A percentile compares a stretch with the other conserved stretches of the same genome.
Evolutionary conservation across 352 stramenopile genomes (phyloP).

Genomic region (Elongisporangium anandrum): DNA sequence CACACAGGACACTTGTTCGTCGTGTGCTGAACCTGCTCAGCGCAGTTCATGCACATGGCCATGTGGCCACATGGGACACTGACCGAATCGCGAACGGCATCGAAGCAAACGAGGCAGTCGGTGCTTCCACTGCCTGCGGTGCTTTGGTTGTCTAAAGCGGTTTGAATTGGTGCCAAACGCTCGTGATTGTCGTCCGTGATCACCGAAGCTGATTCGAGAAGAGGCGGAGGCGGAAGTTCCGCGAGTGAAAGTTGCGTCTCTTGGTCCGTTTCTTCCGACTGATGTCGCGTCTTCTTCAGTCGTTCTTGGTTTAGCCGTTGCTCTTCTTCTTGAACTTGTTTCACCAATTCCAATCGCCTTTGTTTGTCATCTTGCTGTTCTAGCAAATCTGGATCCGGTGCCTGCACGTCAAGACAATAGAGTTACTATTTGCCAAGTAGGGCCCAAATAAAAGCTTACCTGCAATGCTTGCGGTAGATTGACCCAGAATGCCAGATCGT

Average conservation of each 20-base stretch:
- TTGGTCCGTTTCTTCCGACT: no score
- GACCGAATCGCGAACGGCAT: neutral
- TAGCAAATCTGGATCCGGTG: neutral
- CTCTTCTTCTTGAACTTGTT: neutral
- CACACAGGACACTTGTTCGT: neutral
- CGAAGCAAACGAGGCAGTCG: neutral
- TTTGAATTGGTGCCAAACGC: no score
- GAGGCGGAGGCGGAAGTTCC: neutral
- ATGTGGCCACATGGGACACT: neutral
- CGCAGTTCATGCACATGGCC: neutral
- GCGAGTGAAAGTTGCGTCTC: neutral
- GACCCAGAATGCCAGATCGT: neutral
- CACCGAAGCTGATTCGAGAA: neutral
- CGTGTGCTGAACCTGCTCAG: neutral
- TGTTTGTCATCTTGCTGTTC: neutral
- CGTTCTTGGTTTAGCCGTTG: neutral
- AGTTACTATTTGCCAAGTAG: neutral
- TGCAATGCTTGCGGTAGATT: neutral
- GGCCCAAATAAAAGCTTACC: neutral
- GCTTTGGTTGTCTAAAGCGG: neutral
- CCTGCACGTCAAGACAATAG: no score
- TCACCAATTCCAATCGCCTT: neutral
- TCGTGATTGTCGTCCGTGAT: no score
- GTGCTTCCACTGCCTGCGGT: neutral
- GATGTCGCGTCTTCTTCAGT: no score